These are phyloP conservation scores for Bisporella sp. DNA, from an alignment of 2,329 filamentous ascomycete genomes.

Conservation along the genomic window DNA sequence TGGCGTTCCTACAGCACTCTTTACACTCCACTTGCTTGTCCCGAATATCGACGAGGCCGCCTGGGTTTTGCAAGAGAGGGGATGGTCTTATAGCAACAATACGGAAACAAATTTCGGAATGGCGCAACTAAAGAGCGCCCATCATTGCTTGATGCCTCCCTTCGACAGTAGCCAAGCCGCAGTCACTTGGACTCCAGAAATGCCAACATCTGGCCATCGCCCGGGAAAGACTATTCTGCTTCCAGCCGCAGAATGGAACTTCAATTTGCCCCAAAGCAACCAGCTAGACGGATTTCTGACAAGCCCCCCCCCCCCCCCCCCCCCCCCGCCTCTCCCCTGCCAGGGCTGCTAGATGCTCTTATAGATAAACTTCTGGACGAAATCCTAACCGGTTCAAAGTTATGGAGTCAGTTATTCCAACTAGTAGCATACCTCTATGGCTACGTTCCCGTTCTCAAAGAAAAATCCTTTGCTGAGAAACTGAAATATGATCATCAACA, in stretches of 20 bases:
- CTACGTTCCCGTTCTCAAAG: conserved; percentile 5
- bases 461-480: conserved; percentile 5
- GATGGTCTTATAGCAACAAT: conserved; percentile 7
- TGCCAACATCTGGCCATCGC: not conserved
- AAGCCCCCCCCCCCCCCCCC: conserved; percentile 1
- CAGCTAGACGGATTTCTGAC: not conserved
- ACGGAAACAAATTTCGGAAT: conserved; percentile 1
- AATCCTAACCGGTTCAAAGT: not conserved
- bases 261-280: not conserved
- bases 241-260: conserved; percentile 7
- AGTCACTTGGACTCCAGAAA: not conserved
- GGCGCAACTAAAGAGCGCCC: not conserved
- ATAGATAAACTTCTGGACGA: conserved; percentile 4
- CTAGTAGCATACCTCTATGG: conserved; percentile 6
- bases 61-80: conserved; percentile 6
- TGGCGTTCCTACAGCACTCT: conserved; percentile 21
- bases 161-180: not conserved
- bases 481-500: conserved; percentile 11
- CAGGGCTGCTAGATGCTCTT: conserved; percentile 6
- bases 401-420: conserved; percentile 1
- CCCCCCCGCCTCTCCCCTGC: conserved; percentile 3
- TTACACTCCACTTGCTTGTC: conserved; percentile 18
- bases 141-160: conserved; percentile 4
- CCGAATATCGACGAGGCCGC: conserved; percentile 14
- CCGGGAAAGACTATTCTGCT: conserved; percentile 6